phyloP scores from a whole-genome alignment of 345 rosid species.

The Ricinus communis region DNA sequence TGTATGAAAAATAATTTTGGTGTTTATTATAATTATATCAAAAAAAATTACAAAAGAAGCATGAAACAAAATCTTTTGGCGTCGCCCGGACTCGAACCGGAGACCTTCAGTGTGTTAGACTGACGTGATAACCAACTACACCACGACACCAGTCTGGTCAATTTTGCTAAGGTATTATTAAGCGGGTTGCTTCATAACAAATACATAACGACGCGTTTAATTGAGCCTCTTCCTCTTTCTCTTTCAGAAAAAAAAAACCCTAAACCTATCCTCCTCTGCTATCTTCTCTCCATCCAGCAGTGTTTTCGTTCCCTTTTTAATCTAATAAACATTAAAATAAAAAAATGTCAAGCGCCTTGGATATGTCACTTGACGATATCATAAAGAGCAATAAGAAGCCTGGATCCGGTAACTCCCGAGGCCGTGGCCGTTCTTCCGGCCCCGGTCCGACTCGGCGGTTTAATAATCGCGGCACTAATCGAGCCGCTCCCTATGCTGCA shows the following conservation, averaged over 20 bases:
- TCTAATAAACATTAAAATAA: no score
- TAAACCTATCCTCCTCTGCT: not conserved
- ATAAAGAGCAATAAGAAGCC: slow-evolving; percentile 79
- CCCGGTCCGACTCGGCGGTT: slow-evolving; percentile 72
- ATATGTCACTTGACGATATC: slow-evolving; percentile 96
- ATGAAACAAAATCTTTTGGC: slow-evolving; percentile 32
- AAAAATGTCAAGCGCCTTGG: slow-evolving; percentile 80
- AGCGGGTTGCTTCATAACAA: no score
- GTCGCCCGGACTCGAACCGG: slow-evolving; percentile 85
- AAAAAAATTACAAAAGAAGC: no score
- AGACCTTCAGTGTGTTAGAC: slow-evolving; percentile 95
- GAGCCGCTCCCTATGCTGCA: slow-evolving; percentile 62
- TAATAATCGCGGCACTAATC: slow-evolving; percentile 56
- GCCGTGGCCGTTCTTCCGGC: slow-evolving; percentile 53
- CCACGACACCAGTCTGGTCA: slow-evolving; percentile 65
- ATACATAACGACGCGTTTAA: no score
- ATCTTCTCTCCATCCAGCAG: not conserved
- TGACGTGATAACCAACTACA: slow-evolving; percentile 98
- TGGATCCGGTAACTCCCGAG: slow-evolving; percentile 54
- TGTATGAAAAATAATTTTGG: no score
- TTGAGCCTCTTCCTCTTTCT: not conserved
- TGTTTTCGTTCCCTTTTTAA: not conserved
- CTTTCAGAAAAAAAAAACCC: not conserved
- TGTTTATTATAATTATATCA: no score
- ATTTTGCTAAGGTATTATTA: no score